Evolutionary conservation across 768 basidiomycete genomes (phyloP), one percentile per base, ranked within the genome.

Genomic region (Suillus tomentosus): DNA sequence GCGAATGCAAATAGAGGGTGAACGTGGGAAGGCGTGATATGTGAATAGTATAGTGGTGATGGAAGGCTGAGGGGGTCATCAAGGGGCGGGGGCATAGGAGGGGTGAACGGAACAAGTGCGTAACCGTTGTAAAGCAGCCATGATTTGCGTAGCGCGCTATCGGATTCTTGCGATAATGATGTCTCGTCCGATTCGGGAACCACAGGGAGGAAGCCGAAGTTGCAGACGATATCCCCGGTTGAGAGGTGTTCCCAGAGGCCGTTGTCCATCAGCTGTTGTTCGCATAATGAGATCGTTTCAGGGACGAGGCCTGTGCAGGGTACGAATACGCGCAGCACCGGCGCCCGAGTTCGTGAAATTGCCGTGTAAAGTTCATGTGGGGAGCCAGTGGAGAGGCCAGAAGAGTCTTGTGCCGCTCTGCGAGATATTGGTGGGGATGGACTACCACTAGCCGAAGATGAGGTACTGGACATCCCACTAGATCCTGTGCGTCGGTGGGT

Each of bases 51-150:
- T 66, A 87, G 85, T 1, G 92, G 92, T 0, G 91, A 87, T 0
- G 90, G 90, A 10, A 94, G 81, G 58, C 79, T 81, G 22, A 92
- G 81, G 1, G 87, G 80, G 60, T 87, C 82, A 15, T 77, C 71
- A 22, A 91, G 71, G 2, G 87, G 84, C 3, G 86, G 73, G 4
- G 80, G 78, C 0, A 68, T 71, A 3, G 87, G 85, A 1, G 87
- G 87, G 39, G 74, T 78, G 74, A 86, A 92, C 0, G 88, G 87
- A 31, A 86, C 76, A 39, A 94, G 84, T 31, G 75, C 71, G 22
- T 79, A 68, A 6, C 92, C 92, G 65, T 90, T 84, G 71, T 85
- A 94, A n/a, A 94, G 68, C 22, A 94, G 80, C 92, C 92, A 94
- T 51, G 81, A 82, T 43, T 74, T 71, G n/a, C 69, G 66, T 51